phyloP scores from a whole-genome alignment of 139 green algal species.

The Chlorella vulgaris region DNA sequence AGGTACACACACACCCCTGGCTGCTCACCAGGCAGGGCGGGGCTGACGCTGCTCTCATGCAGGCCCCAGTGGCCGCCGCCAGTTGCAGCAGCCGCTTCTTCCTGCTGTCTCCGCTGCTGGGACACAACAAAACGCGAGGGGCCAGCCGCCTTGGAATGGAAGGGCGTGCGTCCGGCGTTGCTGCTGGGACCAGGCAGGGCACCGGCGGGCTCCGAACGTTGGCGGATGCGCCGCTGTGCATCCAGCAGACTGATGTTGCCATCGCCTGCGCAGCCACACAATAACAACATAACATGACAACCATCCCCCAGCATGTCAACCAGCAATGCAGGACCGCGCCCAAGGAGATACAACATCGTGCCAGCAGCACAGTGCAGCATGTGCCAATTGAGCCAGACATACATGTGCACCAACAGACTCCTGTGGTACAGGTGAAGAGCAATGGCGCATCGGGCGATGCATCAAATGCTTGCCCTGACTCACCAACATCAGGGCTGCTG shows the following conservation, averaged over 20 bases:
- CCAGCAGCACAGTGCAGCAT: no score
- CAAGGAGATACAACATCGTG: no score
- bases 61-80: neutral
- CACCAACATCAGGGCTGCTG: constrained; percentile 11
- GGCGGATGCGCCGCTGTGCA: constrained; percentile 35
- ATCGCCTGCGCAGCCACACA: neutral
- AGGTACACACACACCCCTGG: no score
- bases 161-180: constrained; percentile 41
- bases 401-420: no score
- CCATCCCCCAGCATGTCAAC: no score
- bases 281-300: neutral
- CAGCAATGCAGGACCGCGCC: no score
- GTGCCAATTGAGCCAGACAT: no score
- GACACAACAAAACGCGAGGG: constrained; percentile 4
- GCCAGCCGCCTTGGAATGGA: constrained; percentile 2
- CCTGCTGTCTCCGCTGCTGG: neutral
- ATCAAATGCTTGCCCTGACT: neutral
- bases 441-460: no score
- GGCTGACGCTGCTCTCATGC: neutral
- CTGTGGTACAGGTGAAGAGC: no score
- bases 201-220: constrained; percentile 6
- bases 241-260: constrained; percentile 48
- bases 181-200: constrained; percentile 39
- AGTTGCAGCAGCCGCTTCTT: constrained; percentile 4
- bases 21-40: no score